Conservation (phyloP, 2,329 filamentous ascomycete genomes). For the Byssothecium circinans region DNA sequence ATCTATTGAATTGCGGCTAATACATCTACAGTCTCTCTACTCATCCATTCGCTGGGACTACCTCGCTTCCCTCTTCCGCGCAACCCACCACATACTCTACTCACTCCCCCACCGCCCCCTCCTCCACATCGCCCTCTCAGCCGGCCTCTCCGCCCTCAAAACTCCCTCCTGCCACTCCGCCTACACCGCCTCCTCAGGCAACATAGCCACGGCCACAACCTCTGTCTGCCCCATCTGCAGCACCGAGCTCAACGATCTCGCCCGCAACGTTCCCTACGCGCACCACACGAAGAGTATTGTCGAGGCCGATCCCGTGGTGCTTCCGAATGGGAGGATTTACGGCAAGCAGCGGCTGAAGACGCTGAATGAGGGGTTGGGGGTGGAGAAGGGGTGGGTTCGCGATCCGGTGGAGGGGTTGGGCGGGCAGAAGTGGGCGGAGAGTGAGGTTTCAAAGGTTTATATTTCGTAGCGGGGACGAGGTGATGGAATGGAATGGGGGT, state of each 20-base stretch:
- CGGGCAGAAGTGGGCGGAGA: conserved; percentile 48
- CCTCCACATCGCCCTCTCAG: conserved; percentile 86
- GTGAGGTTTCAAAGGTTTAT: conserved; percentile 80
- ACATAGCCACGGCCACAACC: conserved; percentile 61
- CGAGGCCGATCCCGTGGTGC: conserved; percentile 79
- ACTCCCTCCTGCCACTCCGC: conserved; percentile 87
- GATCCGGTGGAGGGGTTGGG: conserved; percentile 71
- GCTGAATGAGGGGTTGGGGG: conserved; percentile 77
- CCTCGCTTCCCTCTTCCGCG: conserved; percentile 78
- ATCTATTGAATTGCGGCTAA: conserved; percentile 25
- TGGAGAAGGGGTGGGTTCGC: conserved; percentile 67
- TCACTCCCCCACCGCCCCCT: conserved; percentile 80
- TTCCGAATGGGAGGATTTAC: conserved; percentile 88
- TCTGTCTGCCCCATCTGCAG: conserved; percentile 94
- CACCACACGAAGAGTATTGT: conserved; percentile 94
- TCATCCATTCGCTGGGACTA: conserved; percentile 70
- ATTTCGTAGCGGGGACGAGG: conserved; percentile 63
- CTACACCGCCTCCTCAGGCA: conserved; percentile 58
- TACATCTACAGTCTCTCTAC: conserved; percentile 66
- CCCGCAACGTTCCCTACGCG: conserved; percentile 86
- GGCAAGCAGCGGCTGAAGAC: conserved; percentile 72
- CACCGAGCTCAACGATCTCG: conserved; percentile 90
- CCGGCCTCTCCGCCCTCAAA: conserved; percentile 91
- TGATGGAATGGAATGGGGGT: too few species aligned
- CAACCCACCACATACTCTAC: conserved; percentile 84